phyloP scores from a whole-genome alignment of 148 eudicot species.

The Pharnaceum exiguum region DNA sequence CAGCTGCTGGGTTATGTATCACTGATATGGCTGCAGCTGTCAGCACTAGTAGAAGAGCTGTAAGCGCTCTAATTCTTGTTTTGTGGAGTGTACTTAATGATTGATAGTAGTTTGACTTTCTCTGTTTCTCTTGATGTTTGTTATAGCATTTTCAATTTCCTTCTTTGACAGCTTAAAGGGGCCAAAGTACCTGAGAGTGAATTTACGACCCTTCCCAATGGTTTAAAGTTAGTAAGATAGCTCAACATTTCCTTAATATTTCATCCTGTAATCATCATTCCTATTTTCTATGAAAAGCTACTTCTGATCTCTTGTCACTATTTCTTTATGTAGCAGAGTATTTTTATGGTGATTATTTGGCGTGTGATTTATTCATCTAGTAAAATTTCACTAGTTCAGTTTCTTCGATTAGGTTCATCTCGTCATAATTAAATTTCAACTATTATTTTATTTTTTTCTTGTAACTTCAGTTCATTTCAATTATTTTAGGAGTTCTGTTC shows the following conservation, averaged over 20 bases:
- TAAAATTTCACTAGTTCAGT: too few relatives aligned
- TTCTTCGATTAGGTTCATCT: too few relatives aligned
- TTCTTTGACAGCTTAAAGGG: slow-evolving; percentile 67
- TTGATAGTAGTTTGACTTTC: not conserved
- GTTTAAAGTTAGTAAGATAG: slow-evolving; percentile 68
- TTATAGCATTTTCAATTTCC: not conserved
- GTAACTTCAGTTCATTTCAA: too few relatives aligned
- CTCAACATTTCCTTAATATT: not conserved
- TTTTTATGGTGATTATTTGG: too few relatives aligned
- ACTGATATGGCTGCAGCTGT: slow-evolving; percentile 64
- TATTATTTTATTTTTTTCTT: too few relatives aligned
- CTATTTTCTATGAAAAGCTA: slow-evolving; percentile 5
- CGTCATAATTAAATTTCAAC: too few relatives aligned
- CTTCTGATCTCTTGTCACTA: not conserved
- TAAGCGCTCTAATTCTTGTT: slow-evolving; percentile 28
- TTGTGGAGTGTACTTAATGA: not conserved
- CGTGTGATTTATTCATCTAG: too few relatives aligned
- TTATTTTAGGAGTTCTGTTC: too few relatives aligned
- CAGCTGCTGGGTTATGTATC: slow-evolving; percentile 71
- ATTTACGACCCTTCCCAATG: slow-evolving; percentile 70
- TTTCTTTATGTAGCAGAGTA: not conserved
- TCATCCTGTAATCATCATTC: not conserved
- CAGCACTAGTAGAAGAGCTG: slow-evolving; percentile 98
- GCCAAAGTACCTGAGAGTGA: slow-evolving; percentile 86
- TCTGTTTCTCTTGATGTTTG: not conserved